Base-by-base conservation (phyloP, 176 grass and related monocot species). In the Oryza coarctata region DNA sequence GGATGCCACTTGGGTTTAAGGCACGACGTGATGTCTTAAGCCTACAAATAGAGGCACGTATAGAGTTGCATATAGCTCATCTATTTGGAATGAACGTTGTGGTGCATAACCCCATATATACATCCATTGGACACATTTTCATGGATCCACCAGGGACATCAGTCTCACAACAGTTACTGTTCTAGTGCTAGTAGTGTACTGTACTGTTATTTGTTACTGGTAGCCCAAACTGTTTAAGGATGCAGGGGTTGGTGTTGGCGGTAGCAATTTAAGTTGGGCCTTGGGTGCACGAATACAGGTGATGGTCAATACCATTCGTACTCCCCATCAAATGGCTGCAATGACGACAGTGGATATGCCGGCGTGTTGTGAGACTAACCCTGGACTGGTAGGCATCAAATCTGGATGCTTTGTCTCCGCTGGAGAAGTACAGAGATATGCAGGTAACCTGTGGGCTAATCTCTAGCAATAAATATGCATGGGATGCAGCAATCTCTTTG, bases 401-500 rank as follows among this genome's bases (percentile, higher is more conserved):
- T 58, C 27, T 57, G 7, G 31, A 80, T 80, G 44, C 27, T 68
- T 33, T 20, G 39, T 38, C 13, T 25, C 23, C 12, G 17, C 18
- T 52, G 1, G 49, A 52, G 49, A 52, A 22, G 18, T 52, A 2
- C 17, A 7, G 49, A 52, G 49, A 52, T 7, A 7, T 52, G 49
- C 17, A 45, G 14, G 17, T 52, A 20, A 49, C 47, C 49, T 9
- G 25, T 26, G 22, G 36, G 12, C 74, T 9, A 62, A 23, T 20
- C 27, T 47, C 29, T 0, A 43, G 49, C 75, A 65, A 85, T 85
- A 84, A 60, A 84, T 77, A 77, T 68, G 26, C 47, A 76, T 77
- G 83, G 12, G 38, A 36, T 34, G 32, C 62, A 23, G 39, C 57
- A 43, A 12, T 10, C 17, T 33, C 61, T n/a, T 76, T 39, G 55